phyloP scores from a whole-genome alignment of 495 filamentous ascomycete genomes.

The Penicillium dipodomyicola region DNA sequence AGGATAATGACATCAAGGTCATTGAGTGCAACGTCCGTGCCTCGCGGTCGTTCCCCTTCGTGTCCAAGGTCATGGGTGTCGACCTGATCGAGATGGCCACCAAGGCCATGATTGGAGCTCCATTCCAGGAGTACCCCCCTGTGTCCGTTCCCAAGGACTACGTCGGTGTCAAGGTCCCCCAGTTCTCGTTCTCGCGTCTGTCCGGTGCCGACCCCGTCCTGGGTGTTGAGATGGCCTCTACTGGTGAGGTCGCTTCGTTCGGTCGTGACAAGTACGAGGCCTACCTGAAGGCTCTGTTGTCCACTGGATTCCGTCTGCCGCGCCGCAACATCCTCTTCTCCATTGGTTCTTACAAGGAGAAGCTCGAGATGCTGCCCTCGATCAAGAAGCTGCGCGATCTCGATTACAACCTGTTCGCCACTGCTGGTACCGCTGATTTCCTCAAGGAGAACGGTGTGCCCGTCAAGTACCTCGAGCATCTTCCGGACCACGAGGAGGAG shows the following conservation, averaged over 20 bases:
- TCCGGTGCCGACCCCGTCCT: constrained; percentile 95
- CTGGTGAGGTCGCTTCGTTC: constrained; percentile 96
- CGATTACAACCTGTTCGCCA: constrained; percentile 93
- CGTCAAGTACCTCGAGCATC: constrained; percentile 86
- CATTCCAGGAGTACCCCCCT: constrained; percentile 77
- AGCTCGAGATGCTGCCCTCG: constrained; percentile 93
- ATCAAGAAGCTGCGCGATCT: constrained; percentile 81
- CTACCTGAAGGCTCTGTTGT: constrained; percentile 91
- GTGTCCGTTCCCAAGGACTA: constrained; percentile 72
- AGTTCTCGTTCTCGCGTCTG: constrained; percentile 97
- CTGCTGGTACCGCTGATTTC: constrained; percentile 93
- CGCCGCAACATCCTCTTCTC: constrained; percentile 93
- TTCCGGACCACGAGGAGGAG: constrained; percentile 60
- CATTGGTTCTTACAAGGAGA: constrained; percentile 96
- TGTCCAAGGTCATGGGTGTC: constrained; percentile 98
- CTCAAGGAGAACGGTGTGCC: constrained; percentile 85
- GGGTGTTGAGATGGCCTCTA: constrained; percentile 98
- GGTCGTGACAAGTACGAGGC: constrained; percentile 95
- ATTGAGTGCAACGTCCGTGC: constrained; percentile 98
- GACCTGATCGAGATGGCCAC: constrained; percentile 99
- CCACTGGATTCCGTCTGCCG: constrained; percentile 94
- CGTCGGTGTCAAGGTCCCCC: constrained; percentile 95
- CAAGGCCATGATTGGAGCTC: constrained; percentile 88
- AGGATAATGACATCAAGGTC: constrained; percentile 98
- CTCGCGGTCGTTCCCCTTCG: constrained; percentile 95